Base-by-base conservation (phyloP, 1,284 basidiomycete species). In the Mycena sp. region DNA sequence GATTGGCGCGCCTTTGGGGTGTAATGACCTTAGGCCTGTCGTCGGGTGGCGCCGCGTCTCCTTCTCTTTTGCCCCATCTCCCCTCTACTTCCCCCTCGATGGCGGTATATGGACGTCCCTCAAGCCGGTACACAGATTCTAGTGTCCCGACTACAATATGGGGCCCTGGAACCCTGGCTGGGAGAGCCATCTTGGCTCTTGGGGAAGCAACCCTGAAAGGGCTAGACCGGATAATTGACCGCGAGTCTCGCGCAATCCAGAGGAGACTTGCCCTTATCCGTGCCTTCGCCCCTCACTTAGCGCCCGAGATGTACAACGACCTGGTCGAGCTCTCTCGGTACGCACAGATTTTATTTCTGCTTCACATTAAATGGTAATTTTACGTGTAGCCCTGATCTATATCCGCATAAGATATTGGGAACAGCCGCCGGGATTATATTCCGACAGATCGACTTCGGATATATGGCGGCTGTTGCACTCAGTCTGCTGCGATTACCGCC, bases 161-260 rank as follows among this genome's bases (percentile, higher is more conserved):
- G 58, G 58, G 58, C 17, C 51, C 58, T 1, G 51, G 58, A 21
- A 60, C 58, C n/a, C 43, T 60, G 5, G 50, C 58, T 10, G 58
- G 58, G 5, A n/a, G 51, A 12, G 50, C 50, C 3, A 46, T 60
- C 26, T 6, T 60, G 43, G 50, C 58, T 11, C 37, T 60, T 1
- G 51, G 58, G 4, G 58, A 60, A 48, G 58, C 44, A 4, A 54
- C 44, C 0, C 19, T 60, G 35, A 53, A 26, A 21, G 44, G 58
- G 1, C 30, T 60, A 17, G 51, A 60, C 35, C 58, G 58, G 2
- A 25, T 60, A 14, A 30, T 60, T n/a, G 58, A 60, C 44, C 37
- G 30, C 25, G 58, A 60, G 21, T 28, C 50, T 14, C 58, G 41
- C 32, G 44, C 58, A 6, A 60, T 60, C 25, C 43, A 54, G 12